Conservation (phyloP, 2,329 filamentous ascomycete genomes). For the Penicillium sp. region DNA sequence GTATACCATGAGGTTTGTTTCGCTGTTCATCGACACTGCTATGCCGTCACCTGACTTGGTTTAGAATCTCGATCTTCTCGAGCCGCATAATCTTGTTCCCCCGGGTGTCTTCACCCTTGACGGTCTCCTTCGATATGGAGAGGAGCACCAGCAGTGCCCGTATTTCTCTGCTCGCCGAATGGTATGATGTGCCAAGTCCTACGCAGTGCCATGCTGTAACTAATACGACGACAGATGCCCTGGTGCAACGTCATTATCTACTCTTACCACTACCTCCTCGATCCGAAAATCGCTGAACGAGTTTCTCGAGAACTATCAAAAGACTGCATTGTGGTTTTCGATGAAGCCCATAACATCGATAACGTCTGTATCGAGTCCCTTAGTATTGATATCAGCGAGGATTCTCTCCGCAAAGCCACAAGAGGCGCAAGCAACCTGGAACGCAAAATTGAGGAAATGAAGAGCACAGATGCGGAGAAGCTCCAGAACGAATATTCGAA, state of each 20-base stretch:
- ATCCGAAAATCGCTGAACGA: constrained; percentile 94
- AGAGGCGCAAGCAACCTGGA: constrained; percentile 89
- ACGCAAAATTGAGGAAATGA: constrained; percentile 89
- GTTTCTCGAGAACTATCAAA: constrained; percentile 96
- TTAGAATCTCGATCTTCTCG: constrained; percentile 87
- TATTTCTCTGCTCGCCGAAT: constrained; percentile 96
- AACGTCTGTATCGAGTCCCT: constrained; percentile 98
- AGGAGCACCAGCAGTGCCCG: constrained; percentile 94
- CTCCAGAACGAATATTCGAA: constrained; percentile 95
- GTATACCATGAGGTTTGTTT: constrained; percentile 82
- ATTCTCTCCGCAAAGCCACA: constrained; percentile 87
- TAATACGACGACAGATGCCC: constrained; percentile 69
- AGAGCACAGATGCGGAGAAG: constrained; percentile 90
- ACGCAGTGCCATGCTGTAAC: not conserved
- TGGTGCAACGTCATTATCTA: constrained; percentile 99
- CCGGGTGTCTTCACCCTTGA: constrained; percentile 96
- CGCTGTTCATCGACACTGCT: not conserved
- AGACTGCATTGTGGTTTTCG: constrained; percentile 97
- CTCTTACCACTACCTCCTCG: constrained; percentile 96
- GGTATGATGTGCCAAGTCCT: constrained; percentile 52
- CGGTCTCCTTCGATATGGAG: constrained; percentile 82
- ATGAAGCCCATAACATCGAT: constrained; percentile 99
- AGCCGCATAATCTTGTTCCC: constrained; percentile 91
- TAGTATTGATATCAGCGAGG: constrained; percentile 95
- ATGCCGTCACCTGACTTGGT: constrained; percentile 22